These are phyloP conservation scores for Boletus subluridellus DNA, from an alignment of 1,284 basidiomycete species.

Conservation along the genomic window DNA sequence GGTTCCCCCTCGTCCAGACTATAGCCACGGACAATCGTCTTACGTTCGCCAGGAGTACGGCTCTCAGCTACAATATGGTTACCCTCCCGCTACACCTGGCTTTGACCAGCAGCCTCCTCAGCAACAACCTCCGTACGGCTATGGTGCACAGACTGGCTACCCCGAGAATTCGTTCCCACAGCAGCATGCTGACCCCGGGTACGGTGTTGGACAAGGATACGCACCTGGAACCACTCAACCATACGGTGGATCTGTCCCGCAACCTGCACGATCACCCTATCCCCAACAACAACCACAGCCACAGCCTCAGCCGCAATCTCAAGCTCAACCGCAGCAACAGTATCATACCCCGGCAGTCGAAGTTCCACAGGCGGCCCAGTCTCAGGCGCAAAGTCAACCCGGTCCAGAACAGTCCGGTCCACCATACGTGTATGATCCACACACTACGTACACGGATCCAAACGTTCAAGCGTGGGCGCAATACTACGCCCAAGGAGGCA, in stretches of 20 bases:
- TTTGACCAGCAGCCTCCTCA: conserved; percentile 43
- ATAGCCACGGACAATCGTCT: conserved; percentile 19
- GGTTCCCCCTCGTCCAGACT: conserved; percentile 21
- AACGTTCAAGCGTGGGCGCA: conserved; percentile 79
- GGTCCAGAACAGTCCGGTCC: conserved; percentile 42
- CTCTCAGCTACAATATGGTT: conserved; percentile 39
- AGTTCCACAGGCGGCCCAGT: conserved; percentile 8
- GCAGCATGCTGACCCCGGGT: conserved; percentile 38
- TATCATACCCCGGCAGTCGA: conserved; percentile 17
- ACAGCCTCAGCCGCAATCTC: conserved; percentile 14
- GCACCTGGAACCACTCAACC: conserved; percentile 27
- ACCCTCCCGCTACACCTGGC: conserved; percentile 35
- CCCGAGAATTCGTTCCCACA: conserved; percentile 29
- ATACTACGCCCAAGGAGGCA: conserved; percentile 74
- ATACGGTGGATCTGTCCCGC: conserved; percentile 31
- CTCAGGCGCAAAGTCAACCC: conserved; percentile 17
- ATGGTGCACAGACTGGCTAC: conserved; percentile 39
- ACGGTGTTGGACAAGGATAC: conserved; percentile 32
- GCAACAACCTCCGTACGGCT: conserved; percentile 34
- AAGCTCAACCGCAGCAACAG: conserved; percentile 23
- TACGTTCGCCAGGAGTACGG: conserved; percentile 32
- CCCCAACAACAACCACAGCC: conserved; percentile 26
- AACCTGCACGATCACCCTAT: conserved; percentile 31
- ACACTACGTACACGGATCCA: conserved; percentile 60
- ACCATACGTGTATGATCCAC: conserved; percentile 68